These are phyloP conservation scores for Heterobasidion irregulare DNA, from an alignment of 1,284 basidiomycete genomes.

Conservation along the genomic window DNA sequence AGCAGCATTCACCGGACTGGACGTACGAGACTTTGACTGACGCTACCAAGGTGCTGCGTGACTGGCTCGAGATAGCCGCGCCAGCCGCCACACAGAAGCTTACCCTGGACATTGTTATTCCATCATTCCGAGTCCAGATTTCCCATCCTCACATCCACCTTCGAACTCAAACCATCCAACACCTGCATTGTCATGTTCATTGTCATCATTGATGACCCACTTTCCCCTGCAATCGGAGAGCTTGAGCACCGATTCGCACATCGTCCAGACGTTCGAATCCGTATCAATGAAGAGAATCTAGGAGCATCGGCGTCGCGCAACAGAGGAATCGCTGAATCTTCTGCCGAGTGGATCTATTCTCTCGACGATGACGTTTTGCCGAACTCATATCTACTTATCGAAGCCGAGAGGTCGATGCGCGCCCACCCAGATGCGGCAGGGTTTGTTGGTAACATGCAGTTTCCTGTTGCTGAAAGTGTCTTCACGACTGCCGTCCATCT, in stretches of 20 bases:
- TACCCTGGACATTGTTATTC: constrained; percentile 47
- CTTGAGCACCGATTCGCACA: constrained; percentile 27
- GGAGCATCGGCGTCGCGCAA: constrained; percentile 45
- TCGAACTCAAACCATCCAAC: constrained; percentile 31
- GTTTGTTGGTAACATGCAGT: constrained; percentile 42
- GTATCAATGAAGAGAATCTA: constrained; percentile 31
- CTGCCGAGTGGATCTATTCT: constrained; percentile 42
- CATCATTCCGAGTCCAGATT: constrained; percentile 46
- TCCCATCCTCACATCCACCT: constrained; percentile 31
- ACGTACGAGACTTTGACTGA: constrained; percentile 36
- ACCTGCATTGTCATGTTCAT: constrained; percentile 45
- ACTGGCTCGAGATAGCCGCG: constrained; percentile 25
- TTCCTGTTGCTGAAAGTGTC: constrained; percentile 38
- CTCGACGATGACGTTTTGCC: constrained; percentile 52
- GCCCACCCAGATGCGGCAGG: constrained; percentile 38
- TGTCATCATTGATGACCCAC: constrained; percentile 48
- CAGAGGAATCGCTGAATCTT: constrained; percentile 36
- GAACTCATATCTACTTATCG: constrained; percentile 31
- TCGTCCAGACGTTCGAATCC: constrained; percentile 39
- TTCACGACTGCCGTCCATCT: constrained; percentile 49
- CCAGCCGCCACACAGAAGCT: constrained; percentile 24
- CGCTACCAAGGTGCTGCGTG: constrained; percentile 27
- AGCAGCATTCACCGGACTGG: constrained; percentile 37
- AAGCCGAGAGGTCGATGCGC: constrained; percentile 40
- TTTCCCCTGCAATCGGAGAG: constrained; percentile 26